phyloP scores from a whole-genome alignment of 1,139 yeast genomes.

The Protomyces arabidopsidicola region DNA sequence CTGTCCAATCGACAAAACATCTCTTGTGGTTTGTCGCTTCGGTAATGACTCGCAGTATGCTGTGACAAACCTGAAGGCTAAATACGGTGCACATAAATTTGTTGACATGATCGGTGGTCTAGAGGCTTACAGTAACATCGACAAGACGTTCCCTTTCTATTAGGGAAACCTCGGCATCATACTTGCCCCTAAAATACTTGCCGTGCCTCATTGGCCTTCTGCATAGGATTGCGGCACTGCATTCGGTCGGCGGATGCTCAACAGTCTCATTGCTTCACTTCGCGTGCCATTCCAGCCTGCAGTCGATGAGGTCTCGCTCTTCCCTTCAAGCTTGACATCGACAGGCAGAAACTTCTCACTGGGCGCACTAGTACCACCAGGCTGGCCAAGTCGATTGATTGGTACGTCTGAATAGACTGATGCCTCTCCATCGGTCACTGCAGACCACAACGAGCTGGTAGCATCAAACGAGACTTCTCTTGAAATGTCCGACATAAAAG shows the following conservation, averaged over 20 bases:
- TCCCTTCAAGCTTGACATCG: too few species aligned
- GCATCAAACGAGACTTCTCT: not conserved
- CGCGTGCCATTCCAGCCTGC: not conserved
- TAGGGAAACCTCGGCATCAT: slow-evolving; percentile 35
- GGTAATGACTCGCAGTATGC: slow-evolving; percentile 93
- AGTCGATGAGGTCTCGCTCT: too few species aligned
- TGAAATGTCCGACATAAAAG: not conserved
- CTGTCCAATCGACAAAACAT: slow-evolving; percentile 13
- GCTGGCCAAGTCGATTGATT: not conserved
- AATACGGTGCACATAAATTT: slow-evolving; percentile 49
- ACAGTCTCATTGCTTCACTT: not conserved
- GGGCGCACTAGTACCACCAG: not conserved
- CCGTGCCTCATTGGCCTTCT: too few species aligned
- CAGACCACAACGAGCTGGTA: not conserved
- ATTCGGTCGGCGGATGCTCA: not conserved
- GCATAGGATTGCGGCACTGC: too few species aligned
- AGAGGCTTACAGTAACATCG: slow-evolving; percentile 63
- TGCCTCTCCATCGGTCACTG: not conserved
- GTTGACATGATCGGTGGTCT: slow-evolving; percentile 75
- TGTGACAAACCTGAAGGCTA: slow-evolving; percentile 51
- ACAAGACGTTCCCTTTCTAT: slow-evolving; percentile 62
- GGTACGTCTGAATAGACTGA: not conserved
- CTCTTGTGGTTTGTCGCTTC: slow-evolving; percentile 64
- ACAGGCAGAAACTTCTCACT: too few species aligned
- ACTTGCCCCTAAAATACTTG: too few species aligned